Evolutionary conservation across 108 stramenopile genomes (phyloP), one percentile per base, ranked within the genome.

Genomic region (Nitzschia putrida): DNA sequence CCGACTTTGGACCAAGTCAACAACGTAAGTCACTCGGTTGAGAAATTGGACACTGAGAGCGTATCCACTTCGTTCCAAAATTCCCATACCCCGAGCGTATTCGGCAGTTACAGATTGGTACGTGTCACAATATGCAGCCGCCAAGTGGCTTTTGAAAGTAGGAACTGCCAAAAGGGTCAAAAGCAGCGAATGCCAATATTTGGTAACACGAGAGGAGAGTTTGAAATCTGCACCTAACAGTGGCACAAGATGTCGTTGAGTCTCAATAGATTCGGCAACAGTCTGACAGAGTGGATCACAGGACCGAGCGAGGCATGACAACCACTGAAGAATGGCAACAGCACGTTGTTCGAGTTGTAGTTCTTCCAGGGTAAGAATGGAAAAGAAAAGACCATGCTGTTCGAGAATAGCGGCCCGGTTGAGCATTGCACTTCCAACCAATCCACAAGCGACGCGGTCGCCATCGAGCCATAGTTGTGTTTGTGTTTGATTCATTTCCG

Each of bases 1-100:
- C 41, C 88, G 68, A 18, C 81, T 58, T 66, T 80, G 73, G 0
- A 90, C 88, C 24, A 98, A 68, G 54, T 88, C 90, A 42, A 78
- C 69, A n/a, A 98, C 96, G 64, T 95, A 98, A 8, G 89, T 85
- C 21, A 88, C 84, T 0, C 97, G 89, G 76, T 98, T 98, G 45
- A 98, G 68, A 68, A 97, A 98, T 69, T 98, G 97, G 7, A 94
- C 93, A 3, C 73, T 75, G 39, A 94, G 73, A n/a, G 88, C 86
- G 68, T 86, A 96, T 40, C 82, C 85, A 45, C 83, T 86, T 23
- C 89, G 83, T 68, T 97, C 97, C 53, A 91, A 65, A 3, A 85
- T 71, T 12, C 97, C 97, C 43, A 94, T 78, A 13, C 97, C 97
- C 8, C 85, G 74, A 9, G 88, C 87, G 69, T 91, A 94, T 69